These are phyloP conservation scores for Beauveria medogensis DNA, from an alignment of 2,329 filamentous ascomycete genomes.

Conservation along the genomic window DNA sequence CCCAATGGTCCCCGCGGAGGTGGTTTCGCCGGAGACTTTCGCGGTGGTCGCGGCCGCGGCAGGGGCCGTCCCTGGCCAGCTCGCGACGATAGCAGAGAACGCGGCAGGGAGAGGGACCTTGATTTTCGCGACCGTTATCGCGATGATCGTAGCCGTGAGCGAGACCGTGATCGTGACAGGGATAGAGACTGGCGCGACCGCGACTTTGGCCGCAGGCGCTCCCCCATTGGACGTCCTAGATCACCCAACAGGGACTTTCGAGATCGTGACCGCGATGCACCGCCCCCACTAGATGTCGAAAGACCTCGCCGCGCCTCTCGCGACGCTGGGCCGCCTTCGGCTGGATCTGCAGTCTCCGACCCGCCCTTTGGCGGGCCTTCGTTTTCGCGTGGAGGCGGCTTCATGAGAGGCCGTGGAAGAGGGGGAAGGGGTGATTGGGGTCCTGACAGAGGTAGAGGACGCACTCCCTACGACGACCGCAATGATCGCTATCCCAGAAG, in stretches of 20 bases:
- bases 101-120: conserved; percentile 50
- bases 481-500: conserved; percentile 55
- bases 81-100: conserved; percentile 55
- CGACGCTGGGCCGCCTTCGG: conserved; percentile 61
- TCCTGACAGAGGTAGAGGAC: conserved; percentile 44
- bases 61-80: conserved; percentile 49
- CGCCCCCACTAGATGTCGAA: conserved; percentile 57
- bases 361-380: conserved; percentile 46
- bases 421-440: conserved; percentile 35
- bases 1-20: conserved; percentile 56
- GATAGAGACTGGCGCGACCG: conserved; percentile 39
- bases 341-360: conserved; percentile 63
- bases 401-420: conserved; percentile 45
- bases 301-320: conserved; percentile 61
- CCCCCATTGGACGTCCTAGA: conserved; percentile 49
- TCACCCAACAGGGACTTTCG: conserved; percentile 63
- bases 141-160: conserved; percentile 52
- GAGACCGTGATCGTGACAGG: conserved; percentile 47
- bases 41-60: conserved; percentile 44
- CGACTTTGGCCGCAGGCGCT: conserved; percentile 41
- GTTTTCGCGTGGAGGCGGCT: conserved; percentile 48
- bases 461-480: conserved; percentile 52
- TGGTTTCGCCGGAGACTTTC: conserved; percentile 57
- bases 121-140: conserved; percentile 53
- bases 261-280: conserved; percentile 48